These are phyloP conservation scores for Saccharomycopsis selenospora DNA, from an alignment of 805 yeast genomes.

Conservation along the genomic window DNA sequence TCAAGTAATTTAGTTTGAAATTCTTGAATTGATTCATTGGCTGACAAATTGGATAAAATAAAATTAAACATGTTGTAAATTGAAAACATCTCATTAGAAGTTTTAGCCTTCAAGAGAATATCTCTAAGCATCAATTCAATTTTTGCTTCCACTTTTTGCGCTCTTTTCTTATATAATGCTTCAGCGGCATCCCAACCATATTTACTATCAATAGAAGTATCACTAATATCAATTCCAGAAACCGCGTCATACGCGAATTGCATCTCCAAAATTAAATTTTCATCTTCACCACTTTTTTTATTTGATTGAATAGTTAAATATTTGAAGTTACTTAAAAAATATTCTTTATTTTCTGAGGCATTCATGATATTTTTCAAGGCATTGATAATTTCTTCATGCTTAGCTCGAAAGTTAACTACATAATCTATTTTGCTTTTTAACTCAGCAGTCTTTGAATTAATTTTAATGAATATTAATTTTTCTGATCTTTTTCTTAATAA, in stretches of 20 bases:
- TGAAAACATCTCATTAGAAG: constrained; percentile 44
- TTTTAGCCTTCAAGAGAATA: constrained; percentile 33
- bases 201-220: constrained; percentile 32
- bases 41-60: constrained; percentile 44
- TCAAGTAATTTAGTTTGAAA: constrained; percentile 46
- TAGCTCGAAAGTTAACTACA: constrained; percentile 39
- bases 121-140: constrained; percentile 36
- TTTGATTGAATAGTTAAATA: constrained; percentile 15
- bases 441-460: constrained; percentile 38
- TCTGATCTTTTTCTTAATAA: constrained; percentile 66
- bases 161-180: constrained; percentile 35
- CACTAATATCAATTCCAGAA: constrained; percentile 32
- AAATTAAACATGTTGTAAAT: constrained; percentile 43
- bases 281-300: constrained; percentile 20
- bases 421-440: constrained; percentile 39
- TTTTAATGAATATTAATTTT: constrained; percentile 56
- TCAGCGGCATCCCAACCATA: constrained; percentile 38
- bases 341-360: constrained; percentile 18
- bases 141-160: constrained; percentile 38
- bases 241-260: constrained; percentile 37
- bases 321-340: constrained; percentile 10
- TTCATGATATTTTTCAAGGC: constrained; percentile 28
- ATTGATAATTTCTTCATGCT: constrained; percentile 44
- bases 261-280: constrained; percentile 30
- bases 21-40: constrained; percentile 52